Base-by-base conservation (phyloP, 1,284 basidiomycete genomes). In the Moesziomyces parantarcticus region DNA sequence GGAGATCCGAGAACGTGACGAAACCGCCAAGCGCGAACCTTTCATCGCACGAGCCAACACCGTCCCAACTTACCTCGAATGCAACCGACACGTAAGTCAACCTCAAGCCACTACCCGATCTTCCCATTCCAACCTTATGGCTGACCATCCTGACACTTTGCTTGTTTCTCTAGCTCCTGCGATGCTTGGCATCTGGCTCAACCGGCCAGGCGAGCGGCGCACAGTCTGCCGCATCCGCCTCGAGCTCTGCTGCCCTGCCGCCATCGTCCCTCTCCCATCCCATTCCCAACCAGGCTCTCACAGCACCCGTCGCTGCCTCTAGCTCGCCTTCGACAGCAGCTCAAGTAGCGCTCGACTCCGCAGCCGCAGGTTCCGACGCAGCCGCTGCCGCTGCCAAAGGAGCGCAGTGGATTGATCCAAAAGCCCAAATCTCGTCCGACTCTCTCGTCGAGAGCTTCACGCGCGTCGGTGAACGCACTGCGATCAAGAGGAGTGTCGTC, bases 401-500 rank as follows among this genome's bases (percentile, higher is more conserved):
- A 23, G 36, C 41, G 3, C 59, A 48, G 41, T 59, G 59, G 32
- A 72, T 93, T 56, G 91, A 94, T 80, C 86, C 89, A 11, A 91
- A 90, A 74, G 90, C 92, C 1, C 92, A 92, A 76, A 92, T 97
- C 74, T 94, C 93, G 1, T 85, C 88, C 3, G 95, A 98, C 84
- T 92, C 90, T 13, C 88, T 93, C 60, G 87, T 98, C 14, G 93
- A 92, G 8, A 89, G 90, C 48, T 92, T 90, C 4, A 92, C 92
- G 11, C 89, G 89, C 51, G 87, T 99, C 7, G 91, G 90, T 7
- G 95, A 97, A 81, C 89, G 90, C 45, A 89, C 92, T 20, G 90
- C 87, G 34, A 90, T 99, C 84, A 98, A 97, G 84, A 91, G 91
- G 73, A 92, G 91, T 9, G 88, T 95, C 22, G 89, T 98, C 23